Evolutionary conservation across 192 early-diverging fungal genomes (phyloP).

Genomic region (Backusella tarrabulga): DNA sequence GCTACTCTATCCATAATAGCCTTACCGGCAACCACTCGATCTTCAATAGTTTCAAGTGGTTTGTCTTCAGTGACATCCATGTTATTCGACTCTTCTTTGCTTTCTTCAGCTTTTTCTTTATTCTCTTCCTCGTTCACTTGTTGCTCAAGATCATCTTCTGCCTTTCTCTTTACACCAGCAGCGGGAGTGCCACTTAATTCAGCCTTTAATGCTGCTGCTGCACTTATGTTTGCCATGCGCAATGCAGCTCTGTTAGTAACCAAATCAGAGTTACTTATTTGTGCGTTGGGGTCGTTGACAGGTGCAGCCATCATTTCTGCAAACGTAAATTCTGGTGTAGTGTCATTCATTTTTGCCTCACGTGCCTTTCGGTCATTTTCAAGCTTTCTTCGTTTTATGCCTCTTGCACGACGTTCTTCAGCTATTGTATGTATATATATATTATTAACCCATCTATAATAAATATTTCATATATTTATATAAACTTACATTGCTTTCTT

Average conservation of each 20-base stretch:
- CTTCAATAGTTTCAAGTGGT: slow-evolving; percentile 36
- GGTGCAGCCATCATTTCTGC: slow-evolving; percentile 35
- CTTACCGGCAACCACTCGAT: slow-evolving; percentile 34
- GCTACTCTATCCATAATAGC: slow-evolving; percentile 38
- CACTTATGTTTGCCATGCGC: slow-evolving; percentile 52
- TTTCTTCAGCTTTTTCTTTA: slow-evolving; percentile 1
- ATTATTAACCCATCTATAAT: neutral
- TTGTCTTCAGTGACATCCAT: slow-evolving; percentile 41
- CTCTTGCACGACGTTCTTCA: slow-evolving; percentile 30
- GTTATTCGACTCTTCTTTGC: neutral
- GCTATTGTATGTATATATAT: slow-evolving; percentile 9
- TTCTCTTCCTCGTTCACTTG: slow-evolving; percentile 27
- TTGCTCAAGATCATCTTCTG: slow-evolving; percentile 44
- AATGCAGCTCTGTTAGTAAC: slow-evolving; percentile 36
- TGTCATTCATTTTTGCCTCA: neutral
- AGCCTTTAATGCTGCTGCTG: slow-evolving; percentile 66
- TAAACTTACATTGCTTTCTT: slow-evolving; percentile 55
- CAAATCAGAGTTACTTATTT: slow-evolving; percentile 49
- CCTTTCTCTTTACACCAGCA: slow-evolving; percentile 45
- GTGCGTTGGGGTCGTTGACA: slow-evolving; percentile 46
- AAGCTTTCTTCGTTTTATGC: slow-evolving; percentile 32
- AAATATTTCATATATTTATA: neutral
- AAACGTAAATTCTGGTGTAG: slow-evolving; percentile 25
- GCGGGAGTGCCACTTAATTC: slow-evolving; percentile 40
- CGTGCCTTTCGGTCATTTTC: slow-evolving; percentile 23